These are phyloP conservation scores for Dictyostelium intermedium DNA, from an alignment of 78 protist genomes.

Conservation along the genomic window DNA sequence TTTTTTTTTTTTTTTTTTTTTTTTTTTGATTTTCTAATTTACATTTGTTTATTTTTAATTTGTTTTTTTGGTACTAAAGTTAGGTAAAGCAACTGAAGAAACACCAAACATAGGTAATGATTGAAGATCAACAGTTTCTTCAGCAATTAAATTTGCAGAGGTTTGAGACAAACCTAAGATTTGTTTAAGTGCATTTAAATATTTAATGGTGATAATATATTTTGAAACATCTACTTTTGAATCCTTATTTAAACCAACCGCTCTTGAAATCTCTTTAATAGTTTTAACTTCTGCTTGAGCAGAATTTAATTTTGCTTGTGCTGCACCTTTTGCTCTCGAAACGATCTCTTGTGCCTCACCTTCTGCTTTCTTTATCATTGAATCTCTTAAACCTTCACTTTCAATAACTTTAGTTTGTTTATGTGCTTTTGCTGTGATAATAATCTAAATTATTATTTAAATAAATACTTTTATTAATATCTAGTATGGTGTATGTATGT, in stretches of 20 bases:
- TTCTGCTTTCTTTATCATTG: constrained; percentile 12
- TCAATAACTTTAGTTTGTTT: constrained; percentile 23
- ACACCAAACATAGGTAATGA: neutral
- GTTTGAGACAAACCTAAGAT: neutral
- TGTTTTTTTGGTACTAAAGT: too few species aligned
- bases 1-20: too few species aligned
- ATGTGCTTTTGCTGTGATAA: constrained; percentile 1
- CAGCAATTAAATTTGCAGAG: neutral
- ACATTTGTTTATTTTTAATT: neutral
- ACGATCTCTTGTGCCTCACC: constrained; percentile 31
- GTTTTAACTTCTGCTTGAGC: constrained; percentile 9
- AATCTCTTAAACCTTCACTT: constrained; percentile 1
- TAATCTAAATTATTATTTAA: neutral
- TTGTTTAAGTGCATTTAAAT: neutral
- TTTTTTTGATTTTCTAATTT: neutral
- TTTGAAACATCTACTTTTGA: neutral
- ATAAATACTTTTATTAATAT: too few species aligned
- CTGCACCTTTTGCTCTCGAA: constrained; percentile 5
- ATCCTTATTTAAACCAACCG: neutral
- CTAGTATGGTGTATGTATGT: too few species aligned
- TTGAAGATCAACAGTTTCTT: constrained; percentile 14
- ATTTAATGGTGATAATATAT: constrained; percentile 7
- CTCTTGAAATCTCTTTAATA: constrained; percentile 6
- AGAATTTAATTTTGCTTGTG: neutral
- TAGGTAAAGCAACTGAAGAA: neutral